Evolutionary conservation across 352 stramenopile genomes (phyloP), one percentile per base, ranked within the genome.

Genomic region (Phytophthora brassicae): DNA sequence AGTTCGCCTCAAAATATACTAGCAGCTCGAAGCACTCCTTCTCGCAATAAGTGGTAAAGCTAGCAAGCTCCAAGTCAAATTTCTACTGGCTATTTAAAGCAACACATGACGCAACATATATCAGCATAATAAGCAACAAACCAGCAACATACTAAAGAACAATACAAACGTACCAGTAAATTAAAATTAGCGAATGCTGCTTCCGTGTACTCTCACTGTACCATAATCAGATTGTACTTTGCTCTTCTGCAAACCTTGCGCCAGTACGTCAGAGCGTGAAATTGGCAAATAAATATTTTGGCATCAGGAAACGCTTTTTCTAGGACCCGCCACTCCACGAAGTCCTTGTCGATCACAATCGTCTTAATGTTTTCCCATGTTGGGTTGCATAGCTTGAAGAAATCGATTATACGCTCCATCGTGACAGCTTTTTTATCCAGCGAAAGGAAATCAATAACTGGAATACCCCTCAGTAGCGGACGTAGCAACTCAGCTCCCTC

Each of bases 341-440:
- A 64, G 33, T 57, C 45, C 29, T 64, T 64, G 24, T 66, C 63
- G 9, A 66, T 71, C 1, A 63, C 44, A 19, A 64, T 16, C 5
- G 52, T 56, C 6, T 35, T 7, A 58, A 41, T 24, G 45, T 16
- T 19, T 7, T 33, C 36, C n/a, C 56, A 63, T 5, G 38, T 23
- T 4, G 17, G 16, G 39, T 65, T 68, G 7, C 52, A 47, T 12
- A 28, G 9, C 31, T 72, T 72, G 45, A 67, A 57, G 26, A 68
- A 64, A 9, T 49, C 23, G 3, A 69, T 14, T 22, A 70, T 70
- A 0, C 14, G 1, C 12, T 50, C 46, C 56, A 74, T 63, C 0
- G 60, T 66, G 0, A 3, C 16, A 2, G 50, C 60, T 47, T 61
- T 65, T 42, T 74, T 23, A 24, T 70, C 45, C 0, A 69, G 22